phyloP scores from a whole-genome alignment of 192 early-diverging fungal species.

The Coemansia sp. region DNA sequence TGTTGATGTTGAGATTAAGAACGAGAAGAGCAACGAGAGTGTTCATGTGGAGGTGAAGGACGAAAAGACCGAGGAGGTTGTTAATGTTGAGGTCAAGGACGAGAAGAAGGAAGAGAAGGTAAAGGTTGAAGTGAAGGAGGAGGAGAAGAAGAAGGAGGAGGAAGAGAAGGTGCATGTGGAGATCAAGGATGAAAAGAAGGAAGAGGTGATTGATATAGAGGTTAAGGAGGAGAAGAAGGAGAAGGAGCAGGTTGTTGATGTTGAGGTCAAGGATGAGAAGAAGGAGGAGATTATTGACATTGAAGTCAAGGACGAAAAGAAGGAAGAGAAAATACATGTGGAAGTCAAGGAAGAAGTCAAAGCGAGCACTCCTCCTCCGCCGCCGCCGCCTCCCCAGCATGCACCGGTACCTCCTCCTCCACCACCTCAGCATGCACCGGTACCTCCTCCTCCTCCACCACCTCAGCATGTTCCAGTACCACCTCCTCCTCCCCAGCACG shows the following conservation, averaged over 20 bases:
- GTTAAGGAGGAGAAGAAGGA: conserved; percentile 5
- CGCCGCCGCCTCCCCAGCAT: background rate
- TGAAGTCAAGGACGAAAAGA: conserved; percentile 7
- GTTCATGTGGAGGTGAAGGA: background rate
- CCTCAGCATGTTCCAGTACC: background rate
- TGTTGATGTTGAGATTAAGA: conserved; percentile 8
- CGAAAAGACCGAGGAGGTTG: conserved; percentile 2
- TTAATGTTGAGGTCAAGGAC: conserved; percentile 10
- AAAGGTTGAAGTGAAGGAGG: conserved; percentile 6
- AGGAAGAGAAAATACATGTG: background rate
- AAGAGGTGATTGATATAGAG: conserved; percentile 7
- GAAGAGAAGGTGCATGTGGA: conserved; percentile 31
- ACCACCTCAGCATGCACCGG: background rate
- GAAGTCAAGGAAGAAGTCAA: conserved; percentile 10
- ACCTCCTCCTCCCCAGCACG: background rate
- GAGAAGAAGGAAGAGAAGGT: conserved; percentile 2
- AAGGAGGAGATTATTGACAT: background rate
- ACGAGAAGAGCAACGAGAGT: conserved; percentile 7
- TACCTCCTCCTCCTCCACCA: background rate
- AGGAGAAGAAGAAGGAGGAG: conserved; percentile 4
- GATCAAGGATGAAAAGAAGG: conserved; percentile 9
- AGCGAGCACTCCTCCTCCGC: background rate
- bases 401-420: background rate
- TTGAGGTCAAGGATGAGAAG: conserved; percentile 9
- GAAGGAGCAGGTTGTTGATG: conserved; percentile 5